phyloP scores from a whole-genome alignment of 2,329 filamentous ascomycete species.

The Aspergillus neoniger region DNA sequence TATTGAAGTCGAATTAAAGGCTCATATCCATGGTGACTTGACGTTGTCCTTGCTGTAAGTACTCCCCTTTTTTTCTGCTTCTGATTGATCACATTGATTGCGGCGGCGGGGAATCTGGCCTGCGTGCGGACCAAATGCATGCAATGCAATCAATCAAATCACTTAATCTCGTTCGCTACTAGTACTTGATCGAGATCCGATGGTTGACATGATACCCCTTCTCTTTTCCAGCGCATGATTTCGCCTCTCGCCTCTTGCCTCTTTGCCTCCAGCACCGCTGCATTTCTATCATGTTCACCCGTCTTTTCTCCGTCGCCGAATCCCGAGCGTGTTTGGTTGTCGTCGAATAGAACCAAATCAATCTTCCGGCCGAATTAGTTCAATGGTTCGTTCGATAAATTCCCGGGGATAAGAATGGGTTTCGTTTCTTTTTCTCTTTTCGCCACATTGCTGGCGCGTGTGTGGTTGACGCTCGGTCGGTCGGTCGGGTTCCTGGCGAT shows the following conservation, averaged over 20 bases:
- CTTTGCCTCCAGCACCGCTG: too few relatives aligned
- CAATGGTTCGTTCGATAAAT: not conserved
- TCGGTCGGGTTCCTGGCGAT: not conserved
- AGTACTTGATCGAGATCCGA: not conserved
- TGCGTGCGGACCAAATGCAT: not conserved
- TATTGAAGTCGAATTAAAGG: conserved; percentile 65
- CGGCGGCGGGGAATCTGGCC: not conserved
- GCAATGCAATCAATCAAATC: not conserved
- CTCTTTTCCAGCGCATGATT: not conserved
- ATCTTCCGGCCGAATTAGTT: too few relatives aligned
- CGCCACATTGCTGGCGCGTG: not conserved
- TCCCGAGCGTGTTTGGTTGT: too few relatives aligned
- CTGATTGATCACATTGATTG: not conserved
- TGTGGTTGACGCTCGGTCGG: not conserved
- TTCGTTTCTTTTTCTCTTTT: not conserved
- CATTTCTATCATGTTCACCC: too few relatives aligned
- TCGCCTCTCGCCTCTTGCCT: too few relatives aligned
- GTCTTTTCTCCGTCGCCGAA: too few relatives aligned
- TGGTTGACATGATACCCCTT: not conserved
- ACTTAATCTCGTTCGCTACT: not conserved
- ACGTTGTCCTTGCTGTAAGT: conserved; percentile 56
- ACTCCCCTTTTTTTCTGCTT: conserved; percentile 2
- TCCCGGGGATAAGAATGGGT: not conserved
- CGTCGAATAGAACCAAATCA: too few relatives aligned
- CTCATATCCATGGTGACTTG: conserved; percentile 65